A percentile compares a stretch with the other conserved stretches of the same genome.
These are phyloP conservation scores for Pseudocercospora macadamiae DNA, from an alignment of 2,329 filamentous ascomycete genomes.

Conservation along the genomic window DNA sequence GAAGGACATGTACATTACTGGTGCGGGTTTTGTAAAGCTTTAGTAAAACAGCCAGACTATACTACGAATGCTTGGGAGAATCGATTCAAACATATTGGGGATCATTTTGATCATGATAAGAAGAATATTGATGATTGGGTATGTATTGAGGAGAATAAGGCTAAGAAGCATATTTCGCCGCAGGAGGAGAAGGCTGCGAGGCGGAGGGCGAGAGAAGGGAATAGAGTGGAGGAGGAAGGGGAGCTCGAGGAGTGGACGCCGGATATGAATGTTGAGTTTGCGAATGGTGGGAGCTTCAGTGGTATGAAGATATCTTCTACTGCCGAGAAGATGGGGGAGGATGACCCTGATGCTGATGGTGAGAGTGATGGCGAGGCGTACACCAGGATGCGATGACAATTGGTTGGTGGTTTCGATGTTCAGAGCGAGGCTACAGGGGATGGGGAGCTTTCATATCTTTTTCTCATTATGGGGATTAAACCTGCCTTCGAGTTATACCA, in stretches of 20 bases:
- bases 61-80: conserved; percentile 41
- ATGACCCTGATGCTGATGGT: background rate
- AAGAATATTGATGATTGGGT: conserved; percentile 62
- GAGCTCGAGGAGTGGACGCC: conserved; percentile 1
- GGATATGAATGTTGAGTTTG: background rate
- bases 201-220: background rate
- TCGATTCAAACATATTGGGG: conserved; percentile 73
- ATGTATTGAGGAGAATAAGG: conserved; percentile 42
- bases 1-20: conserved; percentile 72
- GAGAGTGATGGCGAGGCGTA: conserved; percentile 1
- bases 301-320: background rate
- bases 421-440: too few relatives aligned
- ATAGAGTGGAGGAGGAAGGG: conserved; percentile 5
- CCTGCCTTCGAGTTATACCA: too few relatives aligned
- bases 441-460: too few relatives aligned
- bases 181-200: conserved; percentile 8
- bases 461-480: too few relatives aligned
- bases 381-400: background rate
- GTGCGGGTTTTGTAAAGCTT: conserved; percentile 78
- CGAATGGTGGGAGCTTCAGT: background rate
- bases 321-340: background rate
- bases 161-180: conserved; percentile 35
- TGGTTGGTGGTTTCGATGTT: too few relatives aligned
- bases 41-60: conserved; percentile 55
- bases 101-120: conserved; percentile 64